Conservation (phyloP, 129 eudicot genomes). For the Oenanthe sinensis region DNA sequence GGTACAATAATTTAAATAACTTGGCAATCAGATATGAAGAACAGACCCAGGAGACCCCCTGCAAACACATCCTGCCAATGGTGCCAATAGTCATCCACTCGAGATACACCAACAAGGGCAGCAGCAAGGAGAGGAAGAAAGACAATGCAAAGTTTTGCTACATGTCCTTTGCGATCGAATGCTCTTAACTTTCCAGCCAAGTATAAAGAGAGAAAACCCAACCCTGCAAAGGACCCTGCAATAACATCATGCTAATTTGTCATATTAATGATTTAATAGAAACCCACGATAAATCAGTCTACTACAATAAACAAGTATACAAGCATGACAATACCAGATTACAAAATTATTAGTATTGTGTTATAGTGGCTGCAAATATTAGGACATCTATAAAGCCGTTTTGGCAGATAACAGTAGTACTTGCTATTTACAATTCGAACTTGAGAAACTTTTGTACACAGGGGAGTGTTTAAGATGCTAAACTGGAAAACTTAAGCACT, state of each 20-base stretch:
- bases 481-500: not conserved
- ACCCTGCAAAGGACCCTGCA: conserved; percentile 91
- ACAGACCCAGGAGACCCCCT: conserved; percentile 69
- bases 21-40: not conserved
- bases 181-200: conserved; percentile 61
- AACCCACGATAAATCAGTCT: not conserved
- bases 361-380: not conserved
- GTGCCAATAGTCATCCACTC: conserved; percentile 92
- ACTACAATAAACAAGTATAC: not conserved
- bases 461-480: not conserved
- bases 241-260: conserved; percentile 9
- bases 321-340: not conserved
- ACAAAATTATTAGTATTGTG: not conserved
- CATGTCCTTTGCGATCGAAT: conserved; percentile 66
- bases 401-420: not conserved
- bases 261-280: not conserved
- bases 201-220: conserved; percentile 66
- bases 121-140: conserved; percentile 73
- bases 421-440: not conserved
- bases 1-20: not conserved
- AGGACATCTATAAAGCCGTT: not conserved
- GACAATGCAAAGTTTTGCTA: conserved; percentile 66
- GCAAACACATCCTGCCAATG: conserved; percentile 92
- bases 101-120: conserved; percentile 70
- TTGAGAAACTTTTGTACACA: not conserved